Base-by-base conservation (phyloP, 805 yeast genomes). In the Wickerhamomyces chambardii region DNA sequence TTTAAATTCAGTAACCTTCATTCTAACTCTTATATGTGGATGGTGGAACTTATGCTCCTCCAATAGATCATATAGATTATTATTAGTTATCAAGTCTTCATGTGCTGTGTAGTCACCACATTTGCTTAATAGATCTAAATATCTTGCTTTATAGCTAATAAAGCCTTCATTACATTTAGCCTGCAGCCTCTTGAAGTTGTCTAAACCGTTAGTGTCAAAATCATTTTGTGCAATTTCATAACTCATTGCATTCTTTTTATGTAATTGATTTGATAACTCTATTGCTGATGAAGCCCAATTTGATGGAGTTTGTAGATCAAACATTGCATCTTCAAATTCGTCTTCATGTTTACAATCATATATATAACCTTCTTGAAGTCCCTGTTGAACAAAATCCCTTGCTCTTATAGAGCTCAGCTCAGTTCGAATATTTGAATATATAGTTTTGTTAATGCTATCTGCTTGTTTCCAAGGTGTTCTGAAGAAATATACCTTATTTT, bases 211-310 rank as follows among this genome's bases (percentile, higher is more conserved):
- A 0, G 36, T 28, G 7, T 36, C 36, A 17, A 46, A 51, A 35
- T 46, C 50, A 8, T 41, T 17, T 12, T 42, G 40, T 28, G 43
- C 55, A 12, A 39, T 31, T 15, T 25, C 18, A 14, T 39, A 39
- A 17, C 43, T 42, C 11, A 28, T 21, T 3, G 31, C 32, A 6
- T 46, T 35, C 17, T 37, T 38, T 8, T 29, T 19, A 9, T 37
- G 31, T 16, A 46, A 31, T 4, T 21, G 11, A 4, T 29, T 28
- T 10, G 57, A 31, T 3, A 43, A 36, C 5, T 48, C 46, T 14
- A 35, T 26, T 4, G 58, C 32, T 2, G 56, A 52, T 7, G 29
- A 24, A n/a, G 47, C 34, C 65, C 66, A 61, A 12, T 44, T 44
- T 1, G 28, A 9, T 3, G 15, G 27, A 6, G 16, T 25, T 19